Base-by-base conservation (phyloP, 805 yeast genomes). In the Candida boidinii region DNA sequence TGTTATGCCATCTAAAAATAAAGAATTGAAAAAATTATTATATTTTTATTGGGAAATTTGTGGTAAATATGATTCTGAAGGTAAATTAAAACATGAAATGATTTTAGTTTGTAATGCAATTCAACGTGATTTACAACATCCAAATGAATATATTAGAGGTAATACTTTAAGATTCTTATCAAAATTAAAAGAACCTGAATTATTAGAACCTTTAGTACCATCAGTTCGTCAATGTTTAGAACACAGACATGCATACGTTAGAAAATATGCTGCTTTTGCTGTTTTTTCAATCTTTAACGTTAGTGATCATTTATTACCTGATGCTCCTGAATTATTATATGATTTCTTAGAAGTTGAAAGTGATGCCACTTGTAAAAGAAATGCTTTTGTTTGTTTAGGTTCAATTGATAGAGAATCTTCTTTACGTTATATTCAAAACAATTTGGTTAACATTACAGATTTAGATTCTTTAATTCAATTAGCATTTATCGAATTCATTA, bases 21-120 rank as follows among this genome's bases (percentile, higher is more conserved):
- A 92, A 61, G 83, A 79, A 49, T 74, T 94, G 60, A 92, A 92
- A 69, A 92, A 88, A 60, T 68, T 92, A 53, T 67, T 94, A 42
- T 92, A 90, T 52, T 84, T 86, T 50, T 92, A 92, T 66, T 92
- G 97, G 97, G 99, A 92, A 60, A 85, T 90, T 36, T 94, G 95
- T 54, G 94, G 95, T 35, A 94, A 94, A 61, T 66, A 81, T 44
- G 94, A 86, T 47, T 66, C 70, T 23, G 81, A 81, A 33, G 97
- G 97, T 4, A 86, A 85, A 57, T 73, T 94, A 69, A 85, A 85
- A 62, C 97, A 90, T 58, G 99, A 92, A 64, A 92, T 92, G 97
- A 90, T 94, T 60, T 74, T 92, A 43, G 97, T 90, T 31, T 92
- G 97, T 66, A 94, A 94, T 58, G 96, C 97, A 34, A 86, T 92